phyloP scores from a whole-genome alignment of 2,329 filamentous ascomycete genomes.

The Xylariaceae sp. region DNA sequence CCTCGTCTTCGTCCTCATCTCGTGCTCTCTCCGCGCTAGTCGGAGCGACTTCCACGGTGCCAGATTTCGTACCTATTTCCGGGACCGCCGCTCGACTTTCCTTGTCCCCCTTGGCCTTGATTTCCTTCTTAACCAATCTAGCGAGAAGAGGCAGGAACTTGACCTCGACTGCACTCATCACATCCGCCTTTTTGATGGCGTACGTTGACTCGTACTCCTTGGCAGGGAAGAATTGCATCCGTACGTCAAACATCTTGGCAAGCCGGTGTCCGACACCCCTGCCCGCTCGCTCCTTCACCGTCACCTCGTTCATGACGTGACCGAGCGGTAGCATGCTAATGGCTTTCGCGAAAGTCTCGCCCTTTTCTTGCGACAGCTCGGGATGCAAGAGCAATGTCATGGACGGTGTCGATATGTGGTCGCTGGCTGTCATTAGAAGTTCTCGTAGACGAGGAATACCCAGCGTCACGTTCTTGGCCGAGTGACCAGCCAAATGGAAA shows the following conservation, averaged over 20 bases:
- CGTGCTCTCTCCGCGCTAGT: constrained; percentile 33
- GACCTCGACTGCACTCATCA: constrained; percentile 75
- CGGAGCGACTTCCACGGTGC: constrained; percentile 51
- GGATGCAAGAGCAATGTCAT: constrained; percentile 81
- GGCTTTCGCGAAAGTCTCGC: constrained; percentile 81
- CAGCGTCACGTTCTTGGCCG: constrained; percentile 96
- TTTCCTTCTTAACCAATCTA: constrained; percentile 68
- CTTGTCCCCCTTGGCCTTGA: constrained; percentile 74
- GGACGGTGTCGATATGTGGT: constrained; percentile 81
- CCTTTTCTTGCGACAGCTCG: constrained; percentile 66
- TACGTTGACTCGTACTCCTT: constrained; percentile 84
- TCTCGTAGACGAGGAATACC: constrained; percentile 97
- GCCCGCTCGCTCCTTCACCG: constrained; percentile 76
- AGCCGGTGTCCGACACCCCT: constrained; percentile 64
- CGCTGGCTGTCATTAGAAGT: constrained; percentile 96
- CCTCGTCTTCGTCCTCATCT: constrained; percentile 63
- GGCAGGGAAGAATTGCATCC: constrained; percentile 78
- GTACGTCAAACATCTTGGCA: constrained; percentile 82
- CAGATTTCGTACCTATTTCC: constrained; percentile 60
- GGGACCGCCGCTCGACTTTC: constrained; percentile 67
- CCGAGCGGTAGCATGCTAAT: constrained; percentile 84
- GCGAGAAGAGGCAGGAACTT: constrained; percentile 74
- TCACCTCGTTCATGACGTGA: constrained; percentile 78
- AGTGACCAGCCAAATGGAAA: constrained; percentile 98
- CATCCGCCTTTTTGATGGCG: constrained; percentile 74